These are phyloP conservation scores for Athelia psychrophila DNA, from an alignment of 1,284 basidiomycete genomes.

Conservation along the genomic window DNA sequence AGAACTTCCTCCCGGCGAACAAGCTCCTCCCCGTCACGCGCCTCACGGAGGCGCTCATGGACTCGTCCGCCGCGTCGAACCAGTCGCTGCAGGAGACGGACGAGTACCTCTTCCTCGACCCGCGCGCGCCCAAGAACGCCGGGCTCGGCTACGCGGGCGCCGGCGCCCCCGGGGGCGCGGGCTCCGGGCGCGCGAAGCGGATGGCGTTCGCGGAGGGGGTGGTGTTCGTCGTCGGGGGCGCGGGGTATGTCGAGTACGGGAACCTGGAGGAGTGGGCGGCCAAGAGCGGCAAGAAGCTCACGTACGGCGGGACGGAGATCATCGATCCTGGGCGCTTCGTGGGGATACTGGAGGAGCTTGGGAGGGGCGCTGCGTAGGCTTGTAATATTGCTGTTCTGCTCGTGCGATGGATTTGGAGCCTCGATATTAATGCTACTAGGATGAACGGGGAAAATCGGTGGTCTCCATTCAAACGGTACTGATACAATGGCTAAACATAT, in stretches of 20 bases:
- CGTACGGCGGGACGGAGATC: conserved; percentile 97
- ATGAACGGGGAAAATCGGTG: no score
- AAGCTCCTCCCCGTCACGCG: conserved; percentile 94
- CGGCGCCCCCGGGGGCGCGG: conserved; percentile 42
- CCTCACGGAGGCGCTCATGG: conserved; percentile 95
- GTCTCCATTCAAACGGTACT: neutral
- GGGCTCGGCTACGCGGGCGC: conserved; percentile 47
- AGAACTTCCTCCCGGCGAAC: conserved; percentile 95
- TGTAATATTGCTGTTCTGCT: no score
- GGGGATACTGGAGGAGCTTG: conserved; percentile 60
- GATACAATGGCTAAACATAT: neutral
- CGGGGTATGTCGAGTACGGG: conserved; percentile 96
- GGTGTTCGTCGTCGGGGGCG: conserved; percentile 96
- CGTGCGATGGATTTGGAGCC: no score
- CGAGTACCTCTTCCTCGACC: conserved; percentile 94
- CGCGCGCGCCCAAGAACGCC: conserved; percentile 66
- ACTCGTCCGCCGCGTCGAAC: conserved; percentile 88
- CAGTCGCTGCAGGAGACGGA: conserved; percentile 96
- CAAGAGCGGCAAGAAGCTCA: conserved; percentile 79
- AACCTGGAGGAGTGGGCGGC: conserved; percentile 92
- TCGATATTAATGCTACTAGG: no score
- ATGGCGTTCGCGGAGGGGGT: conserved; percentile 89
- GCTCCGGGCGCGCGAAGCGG: conserved; percentile 51
- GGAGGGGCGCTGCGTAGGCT: conserved; percentile 30
- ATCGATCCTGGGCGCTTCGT: conserved; percentile 88